Conservation (phyloP, 208 protist species). For the Trypanosoma theileri region DNA sequence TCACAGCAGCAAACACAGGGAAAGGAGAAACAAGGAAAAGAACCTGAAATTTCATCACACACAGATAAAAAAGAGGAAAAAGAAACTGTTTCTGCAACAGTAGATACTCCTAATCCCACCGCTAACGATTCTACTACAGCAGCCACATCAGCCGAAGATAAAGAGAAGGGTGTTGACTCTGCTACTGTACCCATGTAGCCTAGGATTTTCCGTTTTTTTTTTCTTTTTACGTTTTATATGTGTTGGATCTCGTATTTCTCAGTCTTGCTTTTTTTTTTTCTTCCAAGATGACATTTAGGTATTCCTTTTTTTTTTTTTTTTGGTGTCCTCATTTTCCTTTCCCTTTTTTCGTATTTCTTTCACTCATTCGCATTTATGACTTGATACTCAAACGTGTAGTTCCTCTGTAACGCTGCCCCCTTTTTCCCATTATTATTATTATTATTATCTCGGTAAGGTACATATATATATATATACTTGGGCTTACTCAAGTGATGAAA, state of each 20-base stretch:
- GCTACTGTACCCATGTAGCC: no score
- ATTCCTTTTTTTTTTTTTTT: slow-evolving; percentile 17
- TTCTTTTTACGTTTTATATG: neutral
- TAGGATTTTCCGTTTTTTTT: neutral
- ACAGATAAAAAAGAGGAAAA: neutral
- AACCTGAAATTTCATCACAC: neutral
- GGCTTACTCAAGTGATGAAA: slow-evolving; percentile 7
- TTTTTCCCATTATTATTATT: neutral
- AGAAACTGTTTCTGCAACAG: neutral
- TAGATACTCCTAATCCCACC: no score
- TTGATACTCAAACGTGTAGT: neutral
- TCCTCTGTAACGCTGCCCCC: no score
- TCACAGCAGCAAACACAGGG: neutral
- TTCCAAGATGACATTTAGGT: neutral
- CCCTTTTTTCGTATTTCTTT: neutral
- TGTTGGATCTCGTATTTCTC: neutral
- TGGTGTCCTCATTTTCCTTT: neutral
- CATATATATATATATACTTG: neutral
- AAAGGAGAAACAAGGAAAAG: neutral
- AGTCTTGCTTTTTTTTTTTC: neutral
- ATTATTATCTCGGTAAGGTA: neutral
- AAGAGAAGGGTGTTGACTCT: no score
- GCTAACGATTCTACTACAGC: no score
- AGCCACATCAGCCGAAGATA: no score
- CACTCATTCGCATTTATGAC: neutral